Evolutionary conservation across 306 rosid genomes (phyloP).

Genomic region (Corylus americana): DNA sequence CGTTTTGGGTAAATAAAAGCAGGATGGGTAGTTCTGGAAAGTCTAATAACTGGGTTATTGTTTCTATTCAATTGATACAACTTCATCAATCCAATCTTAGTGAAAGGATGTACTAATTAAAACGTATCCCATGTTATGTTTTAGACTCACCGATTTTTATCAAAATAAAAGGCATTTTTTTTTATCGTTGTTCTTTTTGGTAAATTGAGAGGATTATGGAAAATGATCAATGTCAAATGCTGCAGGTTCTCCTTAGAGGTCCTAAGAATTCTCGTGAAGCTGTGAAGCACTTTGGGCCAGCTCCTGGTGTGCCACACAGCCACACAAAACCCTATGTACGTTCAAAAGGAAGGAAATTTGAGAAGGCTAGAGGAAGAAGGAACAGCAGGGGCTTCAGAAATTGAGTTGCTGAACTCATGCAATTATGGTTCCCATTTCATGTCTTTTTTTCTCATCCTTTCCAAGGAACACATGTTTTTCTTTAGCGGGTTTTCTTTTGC

Average conservation of each 20-base stretch:
- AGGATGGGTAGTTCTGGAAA: background rate
- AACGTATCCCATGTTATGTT: background rate
- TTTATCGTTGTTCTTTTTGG: background rate
- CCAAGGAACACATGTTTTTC: background rate
- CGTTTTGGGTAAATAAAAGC: background rate
- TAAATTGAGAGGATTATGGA: background rate
- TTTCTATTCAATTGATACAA: background rate
- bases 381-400: conserved; percentile 65
- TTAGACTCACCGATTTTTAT: background rate
- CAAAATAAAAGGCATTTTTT: background rate
- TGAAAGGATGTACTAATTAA: background rate
- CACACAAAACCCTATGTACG: conserved; percentile 64
- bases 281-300: conserved; percentile 69
- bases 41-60: background rate
- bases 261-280: conserved; percentile 72
- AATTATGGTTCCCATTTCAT: background rate
- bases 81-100: background rate
- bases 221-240: background rate
- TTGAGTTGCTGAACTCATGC: conserved; percentile 30
- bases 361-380: conserved; percentile 58
- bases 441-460: background rate
- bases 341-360: conserved; percentile 52
- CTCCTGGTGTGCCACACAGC: conserved; percentile 74
- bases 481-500: background rate
- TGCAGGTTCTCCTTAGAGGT: conserved; percentile 64